Evolutionary conservation across 345 rosid species (phyloP), one percentile per base, ranked within the genome.

Genomic region (Murraya paniculata): DNA sequence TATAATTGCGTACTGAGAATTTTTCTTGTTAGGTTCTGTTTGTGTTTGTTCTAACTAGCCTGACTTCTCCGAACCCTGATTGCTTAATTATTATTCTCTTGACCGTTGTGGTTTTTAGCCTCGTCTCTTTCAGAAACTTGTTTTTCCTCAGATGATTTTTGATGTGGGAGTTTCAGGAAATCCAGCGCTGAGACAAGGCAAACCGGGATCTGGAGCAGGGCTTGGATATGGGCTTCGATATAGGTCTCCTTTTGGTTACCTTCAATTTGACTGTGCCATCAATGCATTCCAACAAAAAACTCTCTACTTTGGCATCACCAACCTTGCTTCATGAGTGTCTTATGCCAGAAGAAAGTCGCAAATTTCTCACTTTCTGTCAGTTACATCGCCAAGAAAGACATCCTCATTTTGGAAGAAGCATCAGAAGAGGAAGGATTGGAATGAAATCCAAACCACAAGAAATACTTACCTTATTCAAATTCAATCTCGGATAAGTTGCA

Each of bases 131-230:
- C 14, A 16, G 24, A 13, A 57, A 66, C 33, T 66, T 27, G 38
- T 19, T 59, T 59, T 38, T 65, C 27, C 38, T 28, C 21, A 66
- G 16, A 30, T 56, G 41, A 73, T 35, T 19, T 4, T 22, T 71
- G 38, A n/a, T 68, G 9, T 78, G 31, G 41, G 77, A n/a, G 58
- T 85, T 87, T 79, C 91, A 95, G 98, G 98, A 84, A 93, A 93
- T 85, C 98, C 98, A 61, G 89, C 97, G 1, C 31, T 87, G 80
- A 91, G 98, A 74, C 95, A 84, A 35, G 91, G 98, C 45, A 95
- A 95, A 82, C 98, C 94, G 2, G 98, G 98, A 53, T 89, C 88
- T 19, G 98, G 98, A 64, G 76, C 89, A 70, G 98, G 98, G 56
- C 67, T 89, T 18, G 94, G 94, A 58, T 91, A 92, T 41, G 93